phyloP scores from a whole-genome alignment of 106 monocot species.

The Allium fistulosum region DNA sequence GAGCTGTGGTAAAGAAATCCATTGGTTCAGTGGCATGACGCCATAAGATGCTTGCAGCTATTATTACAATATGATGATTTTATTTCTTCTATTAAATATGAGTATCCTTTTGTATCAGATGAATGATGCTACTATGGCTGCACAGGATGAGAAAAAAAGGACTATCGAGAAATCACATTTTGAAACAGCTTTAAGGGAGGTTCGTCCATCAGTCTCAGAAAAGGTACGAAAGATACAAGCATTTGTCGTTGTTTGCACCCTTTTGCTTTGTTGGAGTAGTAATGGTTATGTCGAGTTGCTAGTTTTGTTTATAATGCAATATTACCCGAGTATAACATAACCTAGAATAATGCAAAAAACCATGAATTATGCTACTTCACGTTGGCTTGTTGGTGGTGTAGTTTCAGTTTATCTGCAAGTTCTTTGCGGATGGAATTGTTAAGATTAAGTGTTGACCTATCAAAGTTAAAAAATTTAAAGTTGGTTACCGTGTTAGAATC shows the following conservation, averaged over 20 bases:
- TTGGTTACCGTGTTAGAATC: no score
- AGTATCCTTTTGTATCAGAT: conserved; percentile 27
- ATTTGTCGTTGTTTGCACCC: background rate
- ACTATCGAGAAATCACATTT: conserved; percentile 49
- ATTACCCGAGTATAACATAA: background rate
- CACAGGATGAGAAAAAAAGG: conserved; percentile 41
- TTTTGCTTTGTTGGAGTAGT: no score
- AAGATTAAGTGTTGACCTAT: no score
- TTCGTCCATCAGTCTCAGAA: conserved; percentile 47
- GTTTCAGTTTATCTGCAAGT: background rate
- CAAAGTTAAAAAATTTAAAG: no score
- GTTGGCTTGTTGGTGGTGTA: background rate
- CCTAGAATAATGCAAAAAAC: background rate
- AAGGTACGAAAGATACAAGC: conserved; percentile 27
- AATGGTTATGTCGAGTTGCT: no score
- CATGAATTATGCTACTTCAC: background rate
- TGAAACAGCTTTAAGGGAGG: conserved; percentile 39
- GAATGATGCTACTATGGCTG: conserved; percentile 62
- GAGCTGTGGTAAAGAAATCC: background rate
- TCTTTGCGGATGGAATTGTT: no score
- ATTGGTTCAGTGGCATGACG: background rate
- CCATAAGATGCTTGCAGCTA: background rate
- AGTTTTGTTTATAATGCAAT: background rate
- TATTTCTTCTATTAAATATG: background rate
- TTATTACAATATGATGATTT: background rate